These are phyloP conservation scores for Starmerella bacillaris DNA, from an alignment of 805 yeast genomes.

Conservation along the genomic window DNA sequence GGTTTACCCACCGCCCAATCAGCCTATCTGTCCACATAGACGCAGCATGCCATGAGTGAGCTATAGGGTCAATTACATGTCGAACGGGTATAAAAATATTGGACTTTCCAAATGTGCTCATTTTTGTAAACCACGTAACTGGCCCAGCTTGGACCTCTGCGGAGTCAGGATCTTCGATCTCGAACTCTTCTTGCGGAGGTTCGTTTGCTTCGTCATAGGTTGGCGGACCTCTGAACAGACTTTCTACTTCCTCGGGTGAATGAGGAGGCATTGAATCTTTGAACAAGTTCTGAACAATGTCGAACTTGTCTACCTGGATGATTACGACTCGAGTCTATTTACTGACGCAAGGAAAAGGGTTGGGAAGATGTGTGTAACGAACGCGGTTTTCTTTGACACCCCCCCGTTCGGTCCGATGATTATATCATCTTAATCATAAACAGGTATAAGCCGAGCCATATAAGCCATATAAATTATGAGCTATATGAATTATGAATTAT, in stretches of 20 bases:
- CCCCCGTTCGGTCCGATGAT: too few relatives aligned
- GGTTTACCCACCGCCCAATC: constrained; percentile 61
- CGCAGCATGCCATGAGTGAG: constrained; percentile 22
- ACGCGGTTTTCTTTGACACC: too few relatives aligned
- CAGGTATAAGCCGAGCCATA: too few relatives aligned
- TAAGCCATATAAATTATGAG: too few relatives aligned
- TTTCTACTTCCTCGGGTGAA: constrained; percentile 5
- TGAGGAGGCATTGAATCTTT: not conserved
- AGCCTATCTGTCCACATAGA: constrained; percentile 35
- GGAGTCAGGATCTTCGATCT: constrained; percentile 8
- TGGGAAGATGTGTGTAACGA: too few relatives aligned
- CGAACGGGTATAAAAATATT: constrained; percentile 27
- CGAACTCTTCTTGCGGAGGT: constrained; percentile 9
- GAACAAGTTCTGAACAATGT: too few relatives aligned
- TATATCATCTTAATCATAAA: too few relatives aligned
- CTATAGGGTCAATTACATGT: constrained; percentile 32
- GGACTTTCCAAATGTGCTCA: constrained; percentile 8
- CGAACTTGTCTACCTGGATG: too few relatives aligned
- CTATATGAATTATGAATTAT: too few relatives aligned
- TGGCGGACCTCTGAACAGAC: constrained; percentile 8
- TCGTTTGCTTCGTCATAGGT: constrained; percentile 2
- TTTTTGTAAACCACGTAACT: constrained; percentile 7
- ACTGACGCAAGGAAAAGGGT: too few relatives aligned
- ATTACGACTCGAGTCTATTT: too few relatives aligned
- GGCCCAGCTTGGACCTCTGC: not conserved